Evolutionary conservation across 2,329 filamentous ascomycete genomes (phyloP).

Genomic region (Knoxdaviesia capensis): DNA sequence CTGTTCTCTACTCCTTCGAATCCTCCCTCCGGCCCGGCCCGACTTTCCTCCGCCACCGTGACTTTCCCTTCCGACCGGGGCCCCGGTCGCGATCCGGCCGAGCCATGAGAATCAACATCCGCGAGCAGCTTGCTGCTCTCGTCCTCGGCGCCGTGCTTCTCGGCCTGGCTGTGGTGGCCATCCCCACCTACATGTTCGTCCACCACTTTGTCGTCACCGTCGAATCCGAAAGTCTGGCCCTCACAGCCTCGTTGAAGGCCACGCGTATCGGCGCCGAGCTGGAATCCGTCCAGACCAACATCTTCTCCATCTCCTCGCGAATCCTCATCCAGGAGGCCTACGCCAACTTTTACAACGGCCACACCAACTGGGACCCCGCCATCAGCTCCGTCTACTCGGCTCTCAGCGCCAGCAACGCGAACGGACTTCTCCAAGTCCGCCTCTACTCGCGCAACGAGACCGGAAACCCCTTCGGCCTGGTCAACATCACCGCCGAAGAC

Average conservation of each 20-base stretch:
- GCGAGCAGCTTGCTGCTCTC: slow-evolving; percentile 66
- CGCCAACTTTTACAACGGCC: slow-evolving; percentile 29
- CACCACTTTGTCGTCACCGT: slow-evolving; percentile 31
- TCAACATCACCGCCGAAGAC: slow-evolving; percentile 40
- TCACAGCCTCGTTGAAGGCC: slow-evolving; percentile 75
- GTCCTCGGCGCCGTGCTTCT: slow-evolving; percentile 58
- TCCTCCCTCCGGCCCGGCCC: no score
- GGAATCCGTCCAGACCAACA: slow-evolving; percentile 57
- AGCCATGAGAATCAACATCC: slow-evolving; percentile 66
- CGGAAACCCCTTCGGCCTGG: slow-evolving; percentile 30
- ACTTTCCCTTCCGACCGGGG: no score
- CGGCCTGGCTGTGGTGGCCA: slow-evolving; percentile 56
- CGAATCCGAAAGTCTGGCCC: slow-evolving; percentile 40
- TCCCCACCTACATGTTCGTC: slow-evolving; percentile 50
- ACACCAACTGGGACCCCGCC: slow-evolving; percentile 43
- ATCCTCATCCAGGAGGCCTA: slow-evolving; percentile 36
- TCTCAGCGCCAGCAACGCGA: slow-evolving; percentile 37
- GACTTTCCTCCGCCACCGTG: no score
- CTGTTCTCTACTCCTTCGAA: no score
- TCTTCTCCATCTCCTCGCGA: slow-evolving; percentile 49
- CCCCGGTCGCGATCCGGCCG: no score
- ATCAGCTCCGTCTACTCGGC: slow-evolving; percentile 49
- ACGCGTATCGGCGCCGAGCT: slow-evolving; percentile 64
- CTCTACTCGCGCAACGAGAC: slow-evolving; percentile 51
- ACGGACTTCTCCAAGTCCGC: slow-evolving; percentile 46